A percentile compares a stretch with the other conserved stretches of the same genome.
Evolutionary conservation across 495 filamentous ascomycete species (phyloP).

Genomic region (Clavariopsis aquatica): DNA sequence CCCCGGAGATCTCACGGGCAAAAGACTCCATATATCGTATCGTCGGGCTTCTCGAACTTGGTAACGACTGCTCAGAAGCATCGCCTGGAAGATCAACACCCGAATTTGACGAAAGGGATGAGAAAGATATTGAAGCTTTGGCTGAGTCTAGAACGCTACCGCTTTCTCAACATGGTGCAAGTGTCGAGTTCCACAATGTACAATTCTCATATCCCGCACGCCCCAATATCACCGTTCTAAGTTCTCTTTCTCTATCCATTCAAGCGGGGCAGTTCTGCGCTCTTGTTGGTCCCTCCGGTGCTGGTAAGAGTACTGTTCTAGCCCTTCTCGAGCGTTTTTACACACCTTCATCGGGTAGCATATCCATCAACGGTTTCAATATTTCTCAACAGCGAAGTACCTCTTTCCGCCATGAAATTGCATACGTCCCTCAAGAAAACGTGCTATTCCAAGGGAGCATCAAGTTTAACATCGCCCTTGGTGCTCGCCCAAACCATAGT

Average conservation of each 20-base stretch:
- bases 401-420: slow-evolving; percentile 42
- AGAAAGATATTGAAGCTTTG: slow-evolving; percentile 76
- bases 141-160: slow-evolving; percentile 44
- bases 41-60: slow-evolving; percentile 30
- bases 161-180: slow-evolving; percentile 4
- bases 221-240: slow-evolving; percentile 47
- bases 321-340: slow-evolving; percentile 55
- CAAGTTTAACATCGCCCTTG: slow-evolving; percentile 28
- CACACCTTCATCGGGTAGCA: slow-evolving; percentile 36
- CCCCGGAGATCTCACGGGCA: slow-evolving; percentile 83
- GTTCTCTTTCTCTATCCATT: slow-evolving; percentile 48
- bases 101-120: slow-evolving; percentile 75
- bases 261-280: slow-evolving; percentile 55
- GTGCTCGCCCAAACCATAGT: slow-evolving; percentile 43
- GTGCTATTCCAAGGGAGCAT: slow-evolving; percentile 33
- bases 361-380: slow-evolving; percentile 29
- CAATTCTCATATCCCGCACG: slow-evolving; percentile 60
- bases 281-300: slow-evolving; percentile 61
- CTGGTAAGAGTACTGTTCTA: slow-evolving; percentile 58
- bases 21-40: slow-evolving; percentile 63
- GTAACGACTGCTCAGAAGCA: slow-evolving; percentile 15
- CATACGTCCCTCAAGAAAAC: slow-evolving; percentile 33
- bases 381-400: slow-evolving; percentile 1
- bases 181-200: slow-evolving; percentile 56
- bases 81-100: slow-evolving; percentile 47